Conservation (phyloP, 2,329 filamentous ascomycete species). For the Fusarium tjaetaba region DNA sequence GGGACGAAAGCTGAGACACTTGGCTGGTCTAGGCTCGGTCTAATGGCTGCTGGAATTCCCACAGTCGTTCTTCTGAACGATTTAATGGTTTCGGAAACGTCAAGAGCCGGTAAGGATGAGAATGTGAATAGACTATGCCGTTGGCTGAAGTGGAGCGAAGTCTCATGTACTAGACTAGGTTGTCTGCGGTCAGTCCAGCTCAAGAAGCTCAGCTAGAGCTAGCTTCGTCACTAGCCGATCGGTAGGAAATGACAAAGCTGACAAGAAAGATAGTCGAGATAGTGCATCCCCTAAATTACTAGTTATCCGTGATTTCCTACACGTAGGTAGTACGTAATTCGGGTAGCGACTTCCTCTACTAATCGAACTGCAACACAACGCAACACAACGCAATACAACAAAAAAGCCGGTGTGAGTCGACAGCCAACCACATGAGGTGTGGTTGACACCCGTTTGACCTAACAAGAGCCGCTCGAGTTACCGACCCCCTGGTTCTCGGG, state of each 20-base stretch:
- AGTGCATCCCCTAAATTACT: not conserved
- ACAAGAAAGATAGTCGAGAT: not conserved
- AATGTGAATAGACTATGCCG: not conserved
- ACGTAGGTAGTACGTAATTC: not conserved
- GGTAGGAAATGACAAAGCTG: not conserved
- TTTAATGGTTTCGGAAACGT: not conserved
- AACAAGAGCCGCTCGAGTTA: constrained; percentile 17
- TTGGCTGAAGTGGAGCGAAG: not conserved
- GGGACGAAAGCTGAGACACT: constrained; percentile 1
- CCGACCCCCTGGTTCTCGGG: constrained; percentile 25
- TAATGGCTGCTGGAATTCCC: not conserved
- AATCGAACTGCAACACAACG: not conserved
- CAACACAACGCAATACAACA: not conserved
- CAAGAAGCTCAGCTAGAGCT: not conserved
- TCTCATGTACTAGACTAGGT: not conserved
- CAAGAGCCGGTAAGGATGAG: constrained; percentile 4
- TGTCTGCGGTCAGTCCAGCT: not conserved
- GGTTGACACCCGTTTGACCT: not conserved
- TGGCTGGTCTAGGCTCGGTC: constrained; percentile 10
- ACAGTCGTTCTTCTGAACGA: not conserved
- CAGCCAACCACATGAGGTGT: not conserved
- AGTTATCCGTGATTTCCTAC: not conserved
- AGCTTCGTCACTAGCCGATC: not conserved
- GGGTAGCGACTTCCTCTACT: not conserved
- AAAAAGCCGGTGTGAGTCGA: not conserved